phyloP scores from a whole-genome alignment of 306 rosid species.

The Mucuna pruriens region DNA sequence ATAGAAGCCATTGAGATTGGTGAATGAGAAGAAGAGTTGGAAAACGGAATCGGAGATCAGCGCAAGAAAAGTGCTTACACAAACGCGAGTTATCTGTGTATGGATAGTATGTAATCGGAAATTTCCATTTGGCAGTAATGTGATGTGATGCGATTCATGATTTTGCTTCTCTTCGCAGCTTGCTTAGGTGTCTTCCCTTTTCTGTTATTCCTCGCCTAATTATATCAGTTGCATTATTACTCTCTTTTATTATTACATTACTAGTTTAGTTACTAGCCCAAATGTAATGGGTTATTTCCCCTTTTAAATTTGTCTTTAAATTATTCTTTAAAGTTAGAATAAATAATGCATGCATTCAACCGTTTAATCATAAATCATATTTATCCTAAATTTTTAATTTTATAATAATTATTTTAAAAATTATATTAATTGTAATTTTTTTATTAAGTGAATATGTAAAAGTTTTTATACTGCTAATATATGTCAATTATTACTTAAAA shows the following conservation, averaged over 20 bases:
- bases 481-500: no score
- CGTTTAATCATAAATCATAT: no score
- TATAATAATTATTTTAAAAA: no score
- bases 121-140: neutral
- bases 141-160: neutral
- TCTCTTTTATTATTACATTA: neutral
- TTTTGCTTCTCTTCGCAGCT: neutral
- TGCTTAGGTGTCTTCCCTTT: neutral
- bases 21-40: neutral
- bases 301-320: neutral
- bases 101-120: neutral
- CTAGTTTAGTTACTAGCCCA: neutral
- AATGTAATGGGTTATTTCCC: neutral
- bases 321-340: neutral
- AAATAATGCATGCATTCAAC: no score
- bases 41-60: neutral
- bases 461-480: no score
- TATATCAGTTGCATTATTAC: neutral
- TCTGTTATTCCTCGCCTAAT: neutral
- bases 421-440: no score
- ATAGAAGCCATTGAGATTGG: conserved; percentile 33
- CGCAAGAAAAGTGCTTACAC: neutral
- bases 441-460: no score
- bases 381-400: no score
- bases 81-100: neutral